Evolutionary conservation across 1,139 yeast genomes (phyloP).

Genomic region (Blastobotrys apis): DNA sequence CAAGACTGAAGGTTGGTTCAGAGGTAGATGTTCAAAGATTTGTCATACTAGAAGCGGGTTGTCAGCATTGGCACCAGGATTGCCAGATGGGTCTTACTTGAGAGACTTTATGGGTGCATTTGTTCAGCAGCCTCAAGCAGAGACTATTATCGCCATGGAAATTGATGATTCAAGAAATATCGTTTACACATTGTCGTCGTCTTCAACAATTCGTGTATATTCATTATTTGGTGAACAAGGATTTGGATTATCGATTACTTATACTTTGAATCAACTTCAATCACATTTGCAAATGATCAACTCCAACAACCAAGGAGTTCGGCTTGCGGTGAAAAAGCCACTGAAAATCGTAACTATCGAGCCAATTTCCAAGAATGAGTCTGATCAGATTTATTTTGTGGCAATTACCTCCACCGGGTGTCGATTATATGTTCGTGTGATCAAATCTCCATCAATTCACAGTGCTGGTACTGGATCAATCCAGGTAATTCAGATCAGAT

Average conservation of each 20-base stretch:
- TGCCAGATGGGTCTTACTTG: slow-evolving; percentile 16
- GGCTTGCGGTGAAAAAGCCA: slow-evolving; percentile 15
- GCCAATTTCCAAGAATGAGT: slow-evolving; percentile 57
- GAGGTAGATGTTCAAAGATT: slow-evolving; percentile 74
- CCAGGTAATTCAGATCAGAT: slow-evolving; percentile 36
- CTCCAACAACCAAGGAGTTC: slow-evolving; percentile 19
- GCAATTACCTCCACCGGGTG: slow-evolving; percentile 87
- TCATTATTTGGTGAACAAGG: slow-evolving; percentile 43
- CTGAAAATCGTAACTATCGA: slow-evolving; percentile 59
- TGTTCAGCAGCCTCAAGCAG: slow-evolving; percentile 39
- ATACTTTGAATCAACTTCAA: slow-evolving; percentile 31
- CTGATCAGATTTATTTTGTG: slow-evolving; percentile 66
- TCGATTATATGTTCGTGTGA: slow-evolving; percentile 53
- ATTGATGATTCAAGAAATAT: slow-evolving; percentile 75
- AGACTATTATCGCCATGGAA: slow-evolving; percentile 57
- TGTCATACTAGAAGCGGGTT: slow-evolving; percentile 44
- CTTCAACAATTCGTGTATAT: slow-evolving; percentile 78
- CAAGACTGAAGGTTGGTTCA: slow-evolving; percentile 84
- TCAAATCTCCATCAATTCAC: slow-evolving; percentile 27
- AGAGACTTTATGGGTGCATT: slow-evolving; percentile 22
- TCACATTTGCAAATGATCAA: slow-evolving; percentile 37
- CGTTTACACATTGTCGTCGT: slow-evolving; percentile 77
- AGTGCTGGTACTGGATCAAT: slow-evolving; percentile 21
- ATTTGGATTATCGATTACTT: slow-evolving; percentile 37
- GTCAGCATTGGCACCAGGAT: slow-evolving; percentile 24